phyloP scores from a whole-genome alignment of 495 filamentous ascomycete species.

The Apodospora peruviana region DNA sequence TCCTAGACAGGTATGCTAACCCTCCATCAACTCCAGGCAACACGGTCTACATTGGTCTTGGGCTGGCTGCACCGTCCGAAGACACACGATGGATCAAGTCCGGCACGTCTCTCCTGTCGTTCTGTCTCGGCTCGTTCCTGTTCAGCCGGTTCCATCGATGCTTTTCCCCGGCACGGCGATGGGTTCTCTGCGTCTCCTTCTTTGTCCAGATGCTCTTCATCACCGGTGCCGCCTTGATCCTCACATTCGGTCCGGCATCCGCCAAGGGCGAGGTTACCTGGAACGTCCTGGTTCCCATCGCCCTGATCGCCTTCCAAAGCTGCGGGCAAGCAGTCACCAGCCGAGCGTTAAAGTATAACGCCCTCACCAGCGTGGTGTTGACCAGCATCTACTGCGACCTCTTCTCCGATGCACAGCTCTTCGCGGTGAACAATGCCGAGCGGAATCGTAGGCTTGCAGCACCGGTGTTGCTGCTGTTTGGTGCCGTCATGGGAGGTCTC shows the following conservation, averaged over 20 bases:
- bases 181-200: constrained; percentile 61
- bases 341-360: constrained; percentile 55
- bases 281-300: constrained; percentile 55
- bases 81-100: constrained; percentile 62
- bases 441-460: constrained; percentile 54
- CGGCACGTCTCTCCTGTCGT: constrained; percentile 55
- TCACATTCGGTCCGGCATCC: constrained; percentile 35
- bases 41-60: constrained; percentile 71
- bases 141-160: constrained; percentile 58
- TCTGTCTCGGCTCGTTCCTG: constrained; percentile 61
- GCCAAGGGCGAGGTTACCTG: constrained; percentile 38
- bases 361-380: constrained; percentile 62
- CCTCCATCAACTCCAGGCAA: constrained; percentile 41
- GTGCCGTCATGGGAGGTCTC: constrained; percentile 55
- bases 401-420: constrained; percentile 55
- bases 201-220: constrained; percentile 47
- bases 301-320: constrained; percentile 63
- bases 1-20: background rate
- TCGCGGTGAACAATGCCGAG: constrained; percentile 47
- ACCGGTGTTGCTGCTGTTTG: constrained; percentile 50
- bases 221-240: constrained; percentile 51
- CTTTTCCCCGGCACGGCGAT: constrained; percentile 48
- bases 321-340: constrained; percentile 66
- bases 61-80: constrained; percentile 48
- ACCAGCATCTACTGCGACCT: constrained; percentile 70